Conservation (phyloP, 2,329 filamentous ascomycete species). For the Hymenoscyphus repandus region DNA sequence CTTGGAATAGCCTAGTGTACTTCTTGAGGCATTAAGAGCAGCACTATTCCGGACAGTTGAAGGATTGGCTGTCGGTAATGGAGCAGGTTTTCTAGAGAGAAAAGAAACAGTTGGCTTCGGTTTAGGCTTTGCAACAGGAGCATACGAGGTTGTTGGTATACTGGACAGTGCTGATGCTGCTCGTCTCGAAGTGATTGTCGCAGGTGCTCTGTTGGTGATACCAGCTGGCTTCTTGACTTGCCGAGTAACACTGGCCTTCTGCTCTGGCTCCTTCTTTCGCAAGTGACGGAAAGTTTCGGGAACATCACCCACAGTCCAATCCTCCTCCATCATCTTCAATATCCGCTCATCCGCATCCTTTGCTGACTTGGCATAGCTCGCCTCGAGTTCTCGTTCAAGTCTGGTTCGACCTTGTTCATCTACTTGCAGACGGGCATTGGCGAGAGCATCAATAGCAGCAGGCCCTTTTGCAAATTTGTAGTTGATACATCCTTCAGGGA, state of each 20-base stretch:
- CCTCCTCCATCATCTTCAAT: constrained; percentile 57
- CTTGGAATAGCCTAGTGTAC: constrained; percentile 79
- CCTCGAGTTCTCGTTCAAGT: constrained; percentile 55
- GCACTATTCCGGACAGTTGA: constrained; percentile 52
- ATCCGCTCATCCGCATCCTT: constrained; percentile 62
- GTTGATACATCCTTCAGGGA: constrained; percentile 51
- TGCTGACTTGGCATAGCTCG: constrained; percentile 36
- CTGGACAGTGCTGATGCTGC: constrained; percentile 50
- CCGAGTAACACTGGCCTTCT: constrained; percentile 9
- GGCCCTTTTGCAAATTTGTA: constrained; percentile 53
- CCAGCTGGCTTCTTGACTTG: constrained; percentile 21
- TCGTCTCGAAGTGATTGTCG: constrained; percentile 49
- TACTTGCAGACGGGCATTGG: constrained; percentile 55
- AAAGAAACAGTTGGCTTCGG: constrained; percentile 33
- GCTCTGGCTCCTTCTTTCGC: constrained; percentile 25
- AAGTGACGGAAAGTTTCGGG: constrained; percentile 38
- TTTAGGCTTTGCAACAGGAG: constrained; percentile 30
- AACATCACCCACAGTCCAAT: constrained; percentile 55
- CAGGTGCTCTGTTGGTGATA: constrained; percentile 33
- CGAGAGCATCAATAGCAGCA: constrained; percentile 58
- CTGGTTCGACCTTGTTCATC: constrained; percentile 63
- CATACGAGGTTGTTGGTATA: constrained; percentile 23
- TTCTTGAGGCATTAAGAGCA: constrained; percentile 66
- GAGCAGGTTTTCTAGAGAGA: constrained; percentile 37
- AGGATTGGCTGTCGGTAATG: constrained; percentile 39